These are phyloP conservation scores for Copromyces sp. DNA, from an alignment of 495 filamentous ascomycete species.

Conservation along the genomic window DNA sequence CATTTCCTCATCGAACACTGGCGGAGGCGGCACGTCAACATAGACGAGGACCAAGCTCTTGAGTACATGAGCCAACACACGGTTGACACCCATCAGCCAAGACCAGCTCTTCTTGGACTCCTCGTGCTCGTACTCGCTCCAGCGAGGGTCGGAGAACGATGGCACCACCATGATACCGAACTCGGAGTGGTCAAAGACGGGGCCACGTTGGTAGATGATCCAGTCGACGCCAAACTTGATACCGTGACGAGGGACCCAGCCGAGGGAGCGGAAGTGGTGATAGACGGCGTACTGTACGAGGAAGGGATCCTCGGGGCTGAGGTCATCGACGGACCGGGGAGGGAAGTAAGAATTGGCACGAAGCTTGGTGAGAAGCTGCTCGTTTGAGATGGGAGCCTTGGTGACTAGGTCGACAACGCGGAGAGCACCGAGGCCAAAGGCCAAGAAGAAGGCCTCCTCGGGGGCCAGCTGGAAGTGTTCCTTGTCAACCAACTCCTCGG, in stretches of 20 bases:
- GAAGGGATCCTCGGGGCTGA: slow-evolving; percentile 66
- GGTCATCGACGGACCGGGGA: slow-evolving; percentile 27
- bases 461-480: slow-evolving; percentile 85
- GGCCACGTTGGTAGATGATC: slow-evolving; percentile 88
- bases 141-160: slow-evolving; percentile 66
- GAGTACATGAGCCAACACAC: slow-evolving; percentile 78
- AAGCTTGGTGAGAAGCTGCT: slow-evolving; percentile 53
- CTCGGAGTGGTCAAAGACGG: slow-evolving; percentile 88
- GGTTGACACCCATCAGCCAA: slow-evolving; percentile 86
- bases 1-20: slow-evolving; percentile 28
- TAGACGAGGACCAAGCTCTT: slow-evolving; percentile 84
- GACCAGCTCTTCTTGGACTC: slow-evolving; percentile 58
- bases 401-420: slow-evolving; percentile 48
- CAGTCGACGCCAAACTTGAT: slow-evolving; percentile 94
- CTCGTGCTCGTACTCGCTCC: slow-evolving; percentile 44
- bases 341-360: slow-evolving; percentile 62
- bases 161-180: slow-evolving; percentile 81
- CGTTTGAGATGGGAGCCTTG: slow-evolving; percentile 35
- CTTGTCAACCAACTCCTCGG: slow-evolving; percentile 50
- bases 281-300: slow-evolving; percentile 79
- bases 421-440: slow-evolving; percentile 72
- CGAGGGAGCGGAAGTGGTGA: slow-evolving; percentile 92
- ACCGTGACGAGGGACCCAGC: slow-evolving; percentile 90
- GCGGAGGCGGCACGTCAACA: slow-evolving; percentile 78
- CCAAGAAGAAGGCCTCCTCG: slow-evolving; percentile 89